Base-by-base conservation (phyloP, 2,329 filamentous ascomycete genomes). In the Fusarium phyllophilum region DNA sequence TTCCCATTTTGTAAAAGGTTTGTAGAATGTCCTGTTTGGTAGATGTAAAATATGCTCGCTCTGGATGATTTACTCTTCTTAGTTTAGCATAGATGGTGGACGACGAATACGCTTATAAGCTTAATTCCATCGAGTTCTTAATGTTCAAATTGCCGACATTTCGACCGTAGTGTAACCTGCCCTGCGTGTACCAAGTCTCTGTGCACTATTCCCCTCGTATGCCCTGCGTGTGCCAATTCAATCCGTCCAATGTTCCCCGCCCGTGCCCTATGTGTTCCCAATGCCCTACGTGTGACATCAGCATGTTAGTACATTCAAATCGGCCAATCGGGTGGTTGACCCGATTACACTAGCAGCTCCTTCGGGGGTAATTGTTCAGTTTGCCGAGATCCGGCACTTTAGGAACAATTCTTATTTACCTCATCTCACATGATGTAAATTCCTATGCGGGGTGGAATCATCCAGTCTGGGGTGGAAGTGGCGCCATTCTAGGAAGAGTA, bases 1-100 rank as follows among this genome's bases (percentile, higher is more conserved):
- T 82, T 45, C 78, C 82, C 82, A 83, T 83, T n/a, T 41, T 65
- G 31, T 12, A 26, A 2, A 20, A 22, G 0, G 1, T 15, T 8
- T 36, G 29, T 11, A 31, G 24, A 26, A 11, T 26, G 26, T 24
- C n/a, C 9, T 33, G n/a, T n/a, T n/a, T 39, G 6, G 20, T 24
- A 5, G 14, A 39, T 54, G 8, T 12, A 14, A 26, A 29, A 24
- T 6, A 36, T 60, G 18, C 1, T n/a, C 26, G 11, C n/a, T 8
- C 26, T 11, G 7, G n/a, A 22, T 36, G 20, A 4, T n/a, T 22
- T 29, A 3, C 15, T 34, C 6, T 17, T 24, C 22, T 29, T 20
- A 5, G 44, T 33, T 8, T 3, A 29, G 26, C 20, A 24, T 36
- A 15, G 7, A 63, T 8, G 14, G 33, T 6, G 44, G 61, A 44